A percentile compares a stretch with the other conserved stretches of the same genome.
phyloP scores from a whole-genome alignment of 192 early-diverging fungal species.

The Rhizophagus prolifer region DNA sequence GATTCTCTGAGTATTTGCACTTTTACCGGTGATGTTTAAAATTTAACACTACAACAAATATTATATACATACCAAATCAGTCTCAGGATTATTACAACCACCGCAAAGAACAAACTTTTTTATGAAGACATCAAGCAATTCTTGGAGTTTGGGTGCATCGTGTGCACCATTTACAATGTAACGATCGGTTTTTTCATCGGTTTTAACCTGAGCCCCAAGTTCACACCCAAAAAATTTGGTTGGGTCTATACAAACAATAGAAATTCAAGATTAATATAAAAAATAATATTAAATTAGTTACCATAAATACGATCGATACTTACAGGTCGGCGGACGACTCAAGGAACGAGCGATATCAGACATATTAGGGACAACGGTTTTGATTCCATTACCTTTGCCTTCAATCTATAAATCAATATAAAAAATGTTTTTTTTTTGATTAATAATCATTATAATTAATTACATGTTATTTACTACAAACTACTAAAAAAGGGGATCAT shows the following conservation, averaged over 20 bases:
- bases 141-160: slow-evolving; percentile 82
- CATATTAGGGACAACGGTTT: slow-evolving; percentile 98
- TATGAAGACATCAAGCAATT: slow-evolving; percentile 86
- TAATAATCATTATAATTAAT: neutral
- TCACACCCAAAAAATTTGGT: slow-evolving; percentile 95
- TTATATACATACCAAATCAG: slow-evolving; percentile 72
- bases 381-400: slow-evolving; percentile 99
- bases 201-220: slow-evolving; percentile 90
- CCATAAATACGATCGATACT: neutral
- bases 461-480: too few relatives aligned
- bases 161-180: slow-evolving; percentile 97
- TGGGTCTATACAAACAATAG: slow-evolving; percentile 48
- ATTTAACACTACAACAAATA: slow-evolving; percentile 18
- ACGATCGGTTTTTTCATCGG: slow-evolving; percentile 85
- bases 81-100: slow-evolving; percentile 96
- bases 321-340: slow-evolving; percentile 82
- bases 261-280: neutral
- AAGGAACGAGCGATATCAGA: slow-evolving; percentile 87
- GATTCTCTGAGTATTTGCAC: slow-evolving; percentile 45
- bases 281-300: slow-evolving; percentile 14
- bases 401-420: slow-evolving; percentile 65
- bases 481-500: too few relatives aligned
- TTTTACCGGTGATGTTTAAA: neutral
- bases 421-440: neutral
- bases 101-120: slow-evolving; percentile 92